Evolutionary conservation across 1,284 basidiomycete genomes (phyloP).

Genomic region (Malassezia restricta): DNA sequence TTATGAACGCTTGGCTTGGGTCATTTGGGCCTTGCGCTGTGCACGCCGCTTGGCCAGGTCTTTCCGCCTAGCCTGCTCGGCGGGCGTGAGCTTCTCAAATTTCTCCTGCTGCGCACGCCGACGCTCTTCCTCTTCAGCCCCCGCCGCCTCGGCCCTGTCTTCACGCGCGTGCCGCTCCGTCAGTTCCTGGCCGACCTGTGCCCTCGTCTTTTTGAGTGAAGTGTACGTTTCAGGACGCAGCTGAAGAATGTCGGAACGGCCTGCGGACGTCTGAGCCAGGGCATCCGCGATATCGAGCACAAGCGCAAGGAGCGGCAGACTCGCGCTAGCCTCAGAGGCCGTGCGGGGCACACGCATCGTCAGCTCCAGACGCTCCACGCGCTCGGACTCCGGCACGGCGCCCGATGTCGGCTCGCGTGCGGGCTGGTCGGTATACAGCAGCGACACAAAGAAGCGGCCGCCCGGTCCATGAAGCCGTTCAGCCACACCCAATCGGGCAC

Average conservation of each 20-base stretch:
- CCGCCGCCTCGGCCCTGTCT: slow-evolving; percentile 29
- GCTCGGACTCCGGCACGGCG: slow-evolving; percentile 20
- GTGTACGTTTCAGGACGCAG: slow-evolving; percentile 23
- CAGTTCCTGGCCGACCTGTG: slow-evolving; percentile 28
- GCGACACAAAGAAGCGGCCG: slow-evolving; percentile 28
- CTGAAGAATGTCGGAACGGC: slow-evolving; percentile 16
- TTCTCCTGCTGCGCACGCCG: slow-evolving; percentile 34
- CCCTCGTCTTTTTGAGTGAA: slow-evolving; percentile 29
- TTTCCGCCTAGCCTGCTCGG: slow-evolving; percentile 41
- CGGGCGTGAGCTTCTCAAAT: slow-evolving; percentile 33
- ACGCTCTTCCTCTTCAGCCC: slow-evolving; percentile 30
- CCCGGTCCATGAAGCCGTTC: slow-evolving; percentile 24
- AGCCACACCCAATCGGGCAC: slow-evolving; percentile 28
- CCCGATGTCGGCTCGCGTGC: slow-evolving; percentile 18
- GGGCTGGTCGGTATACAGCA: slow-evolving; percentile 40
- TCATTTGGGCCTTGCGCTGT: slow-evolving; percentile 29
- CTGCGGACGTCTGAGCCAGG: slow-evolving; percentile 16
- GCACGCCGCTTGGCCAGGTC: slow-evolving; percentile 38
- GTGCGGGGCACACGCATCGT: slow-evolving; percentile 29
- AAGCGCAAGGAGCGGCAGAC: slow-evolving; percentile 27
- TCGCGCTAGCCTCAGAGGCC: slow-evolving; percentile 13
- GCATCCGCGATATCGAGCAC: slow-evolving; percentile 39
- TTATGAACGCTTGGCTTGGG: slow-evolving; percentile 2
- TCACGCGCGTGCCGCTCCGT: slow-evolving; percentile 23
- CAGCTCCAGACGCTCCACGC: slow-evolving; percentile 26